These are phyloP conservation scores for Lactarius tabidus DNA, from an alignment of 768 basidiomycete genomes.

Conservation along the genomic window DNA sequence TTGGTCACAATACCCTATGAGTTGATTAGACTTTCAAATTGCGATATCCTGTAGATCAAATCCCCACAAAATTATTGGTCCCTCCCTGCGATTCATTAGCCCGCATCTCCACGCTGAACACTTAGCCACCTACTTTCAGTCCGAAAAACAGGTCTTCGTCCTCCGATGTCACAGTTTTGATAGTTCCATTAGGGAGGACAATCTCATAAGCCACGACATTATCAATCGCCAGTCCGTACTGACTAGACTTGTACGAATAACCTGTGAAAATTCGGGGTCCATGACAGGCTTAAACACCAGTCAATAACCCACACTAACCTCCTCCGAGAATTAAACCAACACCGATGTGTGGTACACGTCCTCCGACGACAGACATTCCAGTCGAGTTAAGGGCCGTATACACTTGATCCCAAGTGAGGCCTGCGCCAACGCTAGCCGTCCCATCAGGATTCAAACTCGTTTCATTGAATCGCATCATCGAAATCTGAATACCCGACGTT, in stretches of 20 bases:
- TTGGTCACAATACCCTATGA: slow-evolving; percentile 13
- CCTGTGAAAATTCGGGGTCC: slow-evolving; percentile 19
- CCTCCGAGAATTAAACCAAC: slow-evolving; percentile 30
- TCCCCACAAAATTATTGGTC: slow-evolving; percentile 8
- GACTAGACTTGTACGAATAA: slow-evolving; percentile 34
- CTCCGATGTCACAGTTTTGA: slow-evolving; percentile 1
- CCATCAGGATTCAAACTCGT: slow-evolving; percentile 8
- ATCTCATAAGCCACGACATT: slow-evolving; percentile 31
- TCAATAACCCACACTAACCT: slow-evolving; percentile 16
- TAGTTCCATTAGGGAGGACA: slow-evolving; percentile 31
- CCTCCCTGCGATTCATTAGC: slow-evolving; percentile 1
- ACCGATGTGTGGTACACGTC: slow-evolving; percentile 28
- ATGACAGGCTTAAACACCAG: not conserved
- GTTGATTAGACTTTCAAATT: not conserved
- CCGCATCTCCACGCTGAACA: not conserved
- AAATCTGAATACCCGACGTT: slow-evolving; percentile 29
- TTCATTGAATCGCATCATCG: slow-evolving; percentile 27
- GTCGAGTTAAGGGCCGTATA: slow-evolving; percentile 24
- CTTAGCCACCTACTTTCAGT: not conserved
- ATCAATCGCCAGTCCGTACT: slow-evolving; percentile 35
- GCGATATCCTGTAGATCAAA: not conserved
- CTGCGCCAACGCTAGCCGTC: slow-evolving; percentile 26
- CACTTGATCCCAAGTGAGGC: slow-evolving; percentile 31
- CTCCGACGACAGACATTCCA: slow-evolving; percentile 29
- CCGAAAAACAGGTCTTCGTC: slow-evolving; percentile 10